A percentile compares a stretch with the other conserved stretches of the same genome.
Evolutionary conservation across 2,329 filamentous ascomycete genomes (phyloP).

Genomic region (Colletotrichum neosansevieriae): DNA sequence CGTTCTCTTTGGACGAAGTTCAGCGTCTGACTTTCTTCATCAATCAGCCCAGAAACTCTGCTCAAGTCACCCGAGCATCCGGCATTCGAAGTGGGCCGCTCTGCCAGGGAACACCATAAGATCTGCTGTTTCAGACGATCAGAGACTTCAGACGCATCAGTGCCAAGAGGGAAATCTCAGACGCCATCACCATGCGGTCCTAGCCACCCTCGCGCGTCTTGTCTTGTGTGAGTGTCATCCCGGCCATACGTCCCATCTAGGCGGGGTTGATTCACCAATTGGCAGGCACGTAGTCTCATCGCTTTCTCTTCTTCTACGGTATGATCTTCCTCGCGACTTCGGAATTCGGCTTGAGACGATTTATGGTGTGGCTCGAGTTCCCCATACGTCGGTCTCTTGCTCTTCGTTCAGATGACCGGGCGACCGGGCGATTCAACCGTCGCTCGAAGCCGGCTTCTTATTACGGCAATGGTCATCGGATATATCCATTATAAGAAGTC

Average conservation of each 20-base stretch:
- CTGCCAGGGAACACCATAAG: constrained; percentile 5
- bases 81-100: constrained; percentile 8
- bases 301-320: background rate
- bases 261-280: constrained; percentile 4
- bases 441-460: constrained; percentile 1
- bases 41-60: background rate
- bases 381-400: background rate
- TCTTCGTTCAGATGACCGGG: constrained; percentile 1
- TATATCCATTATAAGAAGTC: background rate
- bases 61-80: background rate
- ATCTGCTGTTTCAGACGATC: constrained; percentile 37
- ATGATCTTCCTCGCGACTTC: constrained; percentile 22
- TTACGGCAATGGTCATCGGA: background rate
- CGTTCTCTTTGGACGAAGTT: background rate
- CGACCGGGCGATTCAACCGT: constrained; percentile 8
- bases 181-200: constrained; percentile 17
- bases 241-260: background rate
- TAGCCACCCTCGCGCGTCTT: constrained; percentile 21
- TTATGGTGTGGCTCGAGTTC: background rate
- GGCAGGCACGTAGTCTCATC: background rate
- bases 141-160: constrained; percentile 37
- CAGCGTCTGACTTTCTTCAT: background rate
- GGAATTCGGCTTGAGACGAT: constrained; percentile 12
- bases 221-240: constrained; percentile 5
- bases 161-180: constrained; percentile 18